A percentile compares a stretch with the other conserved stretches of the same genome.
Evolutionary conservation across 208 protist species (phyloP).

Genomic region (Trypanosoma avium): DNA sequence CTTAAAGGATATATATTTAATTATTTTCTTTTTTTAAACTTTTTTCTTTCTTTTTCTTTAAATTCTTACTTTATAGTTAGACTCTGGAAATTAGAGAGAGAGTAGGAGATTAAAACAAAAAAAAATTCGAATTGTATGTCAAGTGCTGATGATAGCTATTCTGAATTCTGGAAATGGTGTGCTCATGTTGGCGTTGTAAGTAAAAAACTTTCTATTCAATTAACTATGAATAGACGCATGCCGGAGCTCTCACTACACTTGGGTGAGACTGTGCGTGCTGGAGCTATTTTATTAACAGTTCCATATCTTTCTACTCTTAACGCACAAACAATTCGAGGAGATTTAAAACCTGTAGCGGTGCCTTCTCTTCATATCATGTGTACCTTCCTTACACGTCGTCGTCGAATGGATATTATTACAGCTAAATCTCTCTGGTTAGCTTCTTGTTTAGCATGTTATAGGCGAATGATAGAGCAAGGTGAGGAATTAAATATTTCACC

Average conservation of each 20-base stretch:
- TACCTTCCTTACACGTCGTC: conserved; percentile 49
- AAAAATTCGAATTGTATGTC: conserved; percentile 4
- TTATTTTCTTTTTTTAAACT: not conserved
- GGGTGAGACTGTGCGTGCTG: conserved; percentile 43
- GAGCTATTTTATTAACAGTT: conserved; percentile 56
- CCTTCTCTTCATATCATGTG: conserved; percentile 48
- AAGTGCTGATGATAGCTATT: conserved; percentile 21
- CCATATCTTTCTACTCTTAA: conserved; percentile 74
- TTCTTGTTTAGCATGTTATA: conserved; percentile 32
- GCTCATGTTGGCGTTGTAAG: conserved; percentile 49
- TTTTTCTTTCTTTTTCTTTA: not conserved
- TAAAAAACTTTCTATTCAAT: conserved; percentile 45
- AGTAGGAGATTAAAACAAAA: not conserved
- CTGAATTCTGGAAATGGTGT: conserved; percentile 71
- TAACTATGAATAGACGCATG: conserved; percentile 5
- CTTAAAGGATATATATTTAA: no score
- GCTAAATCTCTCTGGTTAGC: conserved; percentile 27
- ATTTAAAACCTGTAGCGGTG: conserved; percentile 37
- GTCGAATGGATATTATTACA: conserved; percentile 38
- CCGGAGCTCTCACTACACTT: conserved; percentile 37
- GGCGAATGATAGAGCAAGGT: conserved; percentile 30
- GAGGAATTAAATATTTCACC: conserved; percentile 24
- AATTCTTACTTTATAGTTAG: not conserved
- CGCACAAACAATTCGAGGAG: conserved; percentile 64
- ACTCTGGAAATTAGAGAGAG: not conserved